These are phyloP conservation scores for Urtica urens DNA, from an alignment of 306 rosid species.

Conservation along the genomic window DNA sequence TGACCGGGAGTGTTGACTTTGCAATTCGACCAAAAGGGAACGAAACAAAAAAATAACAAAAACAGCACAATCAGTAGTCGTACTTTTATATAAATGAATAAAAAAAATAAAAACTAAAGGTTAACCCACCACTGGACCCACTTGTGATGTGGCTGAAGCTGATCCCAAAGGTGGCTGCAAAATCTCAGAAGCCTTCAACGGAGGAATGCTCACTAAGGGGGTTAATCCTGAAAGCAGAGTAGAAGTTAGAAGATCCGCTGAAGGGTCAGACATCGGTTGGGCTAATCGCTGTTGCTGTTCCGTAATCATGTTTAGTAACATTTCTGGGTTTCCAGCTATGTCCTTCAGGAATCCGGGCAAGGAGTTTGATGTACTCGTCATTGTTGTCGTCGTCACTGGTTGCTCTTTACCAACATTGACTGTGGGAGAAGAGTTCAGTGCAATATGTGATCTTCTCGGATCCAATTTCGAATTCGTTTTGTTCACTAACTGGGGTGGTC, in stretches of 20 bases:
- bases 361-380: conserved; percentile 24
- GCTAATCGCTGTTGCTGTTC: conserved; percentile 45
- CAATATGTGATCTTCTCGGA: conserved; percentile 23
- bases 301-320: conserved; percentile 47
- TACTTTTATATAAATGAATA: neutral
- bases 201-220: conserved; percentile 32
- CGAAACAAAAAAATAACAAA: neutral
- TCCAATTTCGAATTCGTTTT: conserved; percentile 41
- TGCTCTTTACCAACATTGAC: conserved; percentile 36
- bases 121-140: conserved; percentile 53
- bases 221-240: conserved; percentile 34
- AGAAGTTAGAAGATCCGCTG: conserved; percentile 13
- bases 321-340: conserved; percentile 67
- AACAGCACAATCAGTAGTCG: neutral
- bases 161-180: conserved; percentile 45
- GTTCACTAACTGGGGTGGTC: conserved; percentile 37
- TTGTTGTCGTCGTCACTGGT: conserved; percentile 14
- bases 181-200: conserved; percentile 32
- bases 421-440: conserved; percentile 20
- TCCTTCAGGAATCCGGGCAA: conserved; percentile 56
- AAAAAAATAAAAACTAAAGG: neutral
- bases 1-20: neutral
- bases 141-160: conserved; percentile 30
- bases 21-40: neutral
- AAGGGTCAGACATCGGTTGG: conserved; percentile 40